These are phyloP conservation scores for Nakazawaea sp. DNA, from an alignment of 805 yeast genomes.

Conservation along the genomic window DNA sequence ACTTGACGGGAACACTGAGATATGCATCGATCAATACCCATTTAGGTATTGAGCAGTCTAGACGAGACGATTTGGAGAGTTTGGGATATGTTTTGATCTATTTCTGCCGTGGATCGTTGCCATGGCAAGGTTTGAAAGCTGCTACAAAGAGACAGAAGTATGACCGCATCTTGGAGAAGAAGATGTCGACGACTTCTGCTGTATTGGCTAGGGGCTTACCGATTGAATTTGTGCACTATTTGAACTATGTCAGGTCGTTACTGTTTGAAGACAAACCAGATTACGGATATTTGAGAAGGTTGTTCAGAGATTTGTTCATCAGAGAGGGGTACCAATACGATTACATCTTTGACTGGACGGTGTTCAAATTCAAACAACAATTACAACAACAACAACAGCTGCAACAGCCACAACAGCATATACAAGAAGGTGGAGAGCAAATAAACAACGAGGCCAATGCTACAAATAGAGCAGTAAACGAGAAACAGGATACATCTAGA, in stretches of 20 bases:
- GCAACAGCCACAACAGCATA: constrained; percentile 20
- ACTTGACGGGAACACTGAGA: constrained; percentile 95
- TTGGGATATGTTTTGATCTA: constrained; percentile 91
- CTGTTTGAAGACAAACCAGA: constrained; percentile 97
- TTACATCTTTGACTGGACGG: constrained; percentile 95
- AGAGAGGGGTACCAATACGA: constrained; percentile 89
- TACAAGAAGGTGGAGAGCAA: constrained; percentile 16
- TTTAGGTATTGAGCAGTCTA: constrained; percentile 91
- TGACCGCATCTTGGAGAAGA: constrained; percentile 92
- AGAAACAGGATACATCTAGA: constrained; percentile 2
- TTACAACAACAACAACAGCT: constrained; percentile 42
- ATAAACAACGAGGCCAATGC: constrained; percentile 14
- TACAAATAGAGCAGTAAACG: constrained; percentile 9
- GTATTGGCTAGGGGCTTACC: constrained; percentile 89
- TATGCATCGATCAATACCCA: constrained; percentile 95
- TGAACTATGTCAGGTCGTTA: constrained; percentile 82
- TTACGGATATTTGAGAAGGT: constrained; percentile 78
- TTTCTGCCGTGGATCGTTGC: constrained; percentile 91
- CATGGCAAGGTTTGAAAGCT: constrained; percentile 98
- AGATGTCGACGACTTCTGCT: constrained; percentile 84
- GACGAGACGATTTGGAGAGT: constrained; percentile 95
- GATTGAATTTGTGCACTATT: constrained; percentile 77
- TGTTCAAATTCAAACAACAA: constrained; percentile 65
- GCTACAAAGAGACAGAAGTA: constrained; percentile 95
- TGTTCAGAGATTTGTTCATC: constrained; percentile 83